Percentiles rank a stretch among this genome's conserved stretches.
Conservation (phyloP, 345 rosid species). For the Isatis tinctoria region DNA sequence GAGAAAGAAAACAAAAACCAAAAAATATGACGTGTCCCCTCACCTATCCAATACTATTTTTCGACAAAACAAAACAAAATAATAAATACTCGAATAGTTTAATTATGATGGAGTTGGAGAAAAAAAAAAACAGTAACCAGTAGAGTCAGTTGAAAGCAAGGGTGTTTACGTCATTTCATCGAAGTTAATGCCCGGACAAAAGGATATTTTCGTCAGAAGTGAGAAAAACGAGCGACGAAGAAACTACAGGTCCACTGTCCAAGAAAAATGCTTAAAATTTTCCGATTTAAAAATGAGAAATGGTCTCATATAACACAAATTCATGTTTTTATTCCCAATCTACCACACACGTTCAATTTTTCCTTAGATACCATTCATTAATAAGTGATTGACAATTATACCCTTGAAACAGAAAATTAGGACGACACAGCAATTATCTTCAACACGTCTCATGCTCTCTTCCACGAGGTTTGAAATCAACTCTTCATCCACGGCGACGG, state of each 20-base stretch:
- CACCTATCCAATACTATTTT: slow-evolving; percentile 13
- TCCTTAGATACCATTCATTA: too few species aligned
- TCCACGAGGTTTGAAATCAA: too few species aligned
- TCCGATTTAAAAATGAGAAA: too few species aligned
- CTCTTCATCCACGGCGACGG: too few species aligned
- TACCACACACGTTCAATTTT: too few species aligned
- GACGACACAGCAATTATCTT: too few species aligned
- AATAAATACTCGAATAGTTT: not conserved
- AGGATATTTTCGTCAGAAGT: slow-evolving; percentile 16
- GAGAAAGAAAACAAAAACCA: not conserved
- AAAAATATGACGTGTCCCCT: slow-evolving; percentile 15
- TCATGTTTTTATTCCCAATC: too few species aligned
- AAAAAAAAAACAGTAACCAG: slow-evolving; percentile 1
- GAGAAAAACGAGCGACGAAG: slow-evolving; percentile 11
- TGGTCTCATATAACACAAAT: too few species aligned
- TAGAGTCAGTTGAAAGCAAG: slow-evolving; percentile 3
- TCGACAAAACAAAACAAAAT: not conserved
- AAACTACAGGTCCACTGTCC: slow-evolving; percentile 21
- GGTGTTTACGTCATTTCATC: not conserved
- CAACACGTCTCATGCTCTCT: too few species aligned
- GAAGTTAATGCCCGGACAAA: not conserved
- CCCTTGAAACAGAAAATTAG: too few species aligned
- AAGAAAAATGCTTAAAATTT: slow-evolving; percentile 21
- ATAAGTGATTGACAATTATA: too few species aligned
- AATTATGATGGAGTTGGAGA: not conserved